Conservation (phyloP, 2,329 filamentous ascomycete genomes). For the Pyrenochaeta sp. region DNA sequence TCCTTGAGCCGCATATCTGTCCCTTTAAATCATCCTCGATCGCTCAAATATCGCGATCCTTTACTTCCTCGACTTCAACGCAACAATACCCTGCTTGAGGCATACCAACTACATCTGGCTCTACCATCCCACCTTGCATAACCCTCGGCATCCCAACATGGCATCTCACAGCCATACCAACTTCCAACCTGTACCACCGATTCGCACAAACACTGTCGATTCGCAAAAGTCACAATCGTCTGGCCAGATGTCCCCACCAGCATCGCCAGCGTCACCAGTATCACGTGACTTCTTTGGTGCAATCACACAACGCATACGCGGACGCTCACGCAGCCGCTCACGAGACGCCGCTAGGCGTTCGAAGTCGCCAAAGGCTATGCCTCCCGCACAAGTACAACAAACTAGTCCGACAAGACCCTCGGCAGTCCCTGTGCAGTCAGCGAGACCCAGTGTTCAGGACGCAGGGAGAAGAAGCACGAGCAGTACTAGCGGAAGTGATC, state of each 20-base stretch:
- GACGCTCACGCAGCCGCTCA: constrained; percentile 46
- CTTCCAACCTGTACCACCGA: constrained; percentile 41
- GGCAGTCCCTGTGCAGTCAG: constrained; percentile 23
- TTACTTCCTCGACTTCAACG: constrained; percentile 2
- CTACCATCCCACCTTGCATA: constrained; percentile 10
- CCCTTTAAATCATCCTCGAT: constrained; percentile 17
- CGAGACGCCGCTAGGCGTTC: constrained; percentile 35
- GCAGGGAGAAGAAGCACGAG: constrained; percentile 37
- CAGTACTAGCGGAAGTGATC: constrained; percentile 44
- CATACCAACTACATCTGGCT: constrained; percentile 2
- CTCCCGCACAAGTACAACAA: constrained; percentile 27
- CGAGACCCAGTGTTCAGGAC: constrained; percentile 34
- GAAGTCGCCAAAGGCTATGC: constrained; percentile 43
- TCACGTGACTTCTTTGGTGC: constrained; percentile 44
- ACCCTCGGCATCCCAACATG: constrained; percentile 23
- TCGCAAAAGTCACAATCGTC: constrained; percentile 39
- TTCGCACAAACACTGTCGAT: constrained; percentile 39
- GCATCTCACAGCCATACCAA: constrained; percentile 28
- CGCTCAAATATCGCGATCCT: constrained; percentile 14
- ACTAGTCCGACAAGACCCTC: constrained; percentile 20
- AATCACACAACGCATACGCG: constrained; percentile 44
- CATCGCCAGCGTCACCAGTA: constrained; percentile 28
- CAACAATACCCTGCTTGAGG: neutral
- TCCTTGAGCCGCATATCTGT: constrained; percentile 38
- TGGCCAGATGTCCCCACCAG: constrained; percentile 31